Evolutionary conservation across 2,329 filamentous ascomycete species (phyloP), one percentile per base, ranked within the genome.

Genomic region (Cercospora sp.): DNA sequence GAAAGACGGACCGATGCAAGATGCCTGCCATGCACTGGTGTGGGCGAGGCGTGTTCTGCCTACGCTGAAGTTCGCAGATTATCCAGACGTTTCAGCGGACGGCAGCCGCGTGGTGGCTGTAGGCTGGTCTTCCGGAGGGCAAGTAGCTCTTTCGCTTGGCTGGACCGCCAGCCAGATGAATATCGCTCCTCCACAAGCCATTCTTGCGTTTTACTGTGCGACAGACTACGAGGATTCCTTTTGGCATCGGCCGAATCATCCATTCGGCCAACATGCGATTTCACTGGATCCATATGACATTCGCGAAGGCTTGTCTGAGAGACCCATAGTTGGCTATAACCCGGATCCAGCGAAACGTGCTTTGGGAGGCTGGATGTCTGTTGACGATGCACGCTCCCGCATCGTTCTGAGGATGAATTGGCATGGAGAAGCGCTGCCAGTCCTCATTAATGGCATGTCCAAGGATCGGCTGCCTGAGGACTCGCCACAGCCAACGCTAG

Each of bases 121-220:
- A 18, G 67, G 67, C 9, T 69, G 61, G 58, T 60, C 58, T 16
- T 63, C 26, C 16, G 67, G 67, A n/a, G 67, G 67, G 4, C 58
- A 59, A 18, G 45, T 69, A 12, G 67, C 67, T 3, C 30, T 69
- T 55, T 62, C 26, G 55, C 28, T 65, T 7, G 66, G 43, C 9
- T 66, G 51, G n/a, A 66, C 62, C 4, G 58, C 40, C 3, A 55
- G 16, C 4, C 30, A 59, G 28, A 21, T 37, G 12, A 62, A 57
- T 5, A 37, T 69, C 32, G 30, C 32, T 34, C 63, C 66, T 8
- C 66, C 62, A n/a, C 37, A 60, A 2, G 63, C 59, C 16, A 45
- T 66, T 5, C 37, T 69, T n/a, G 63, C 40, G 21, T 57, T 69
- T 28, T 69, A 69, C 63, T 57, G n/a, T 62, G 43, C 30, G 63